Conservation (phyloP, 441 rosid species). For the Codiaeum variegatum region DNA sequence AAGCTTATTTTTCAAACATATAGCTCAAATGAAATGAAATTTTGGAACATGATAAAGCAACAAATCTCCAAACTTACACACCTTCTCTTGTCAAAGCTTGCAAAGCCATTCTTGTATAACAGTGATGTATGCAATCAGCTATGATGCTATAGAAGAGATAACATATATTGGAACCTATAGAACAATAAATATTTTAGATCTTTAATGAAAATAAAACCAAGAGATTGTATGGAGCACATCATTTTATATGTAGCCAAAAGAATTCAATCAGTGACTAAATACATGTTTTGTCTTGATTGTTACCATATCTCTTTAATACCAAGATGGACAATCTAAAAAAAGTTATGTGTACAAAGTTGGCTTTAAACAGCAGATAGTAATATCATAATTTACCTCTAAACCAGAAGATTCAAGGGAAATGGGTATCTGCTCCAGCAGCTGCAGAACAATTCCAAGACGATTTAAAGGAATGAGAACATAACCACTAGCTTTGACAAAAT, state of each 20-base stretch:
- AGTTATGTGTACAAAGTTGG: neutral
- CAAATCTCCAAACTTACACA: slow-evolving; percentile 23
- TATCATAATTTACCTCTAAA: slow-evolving; percentile 35
- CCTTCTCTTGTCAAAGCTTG: slow-evolving; percentile 73
- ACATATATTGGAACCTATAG: slow-evolving; percentile 71
- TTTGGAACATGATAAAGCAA: neutral
- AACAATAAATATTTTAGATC: slow-evolving; percentile 9
- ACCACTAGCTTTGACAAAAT: slow-evolving; percentile 69
- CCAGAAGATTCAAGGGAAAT: slow-evolving; percentile 44
- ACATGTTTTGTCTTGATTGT: neutral
- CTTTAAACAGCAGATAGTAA: neutral
- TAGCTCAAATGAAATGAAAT: slow-evolving; percentile 6
- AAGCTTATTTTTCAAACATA: neutral
- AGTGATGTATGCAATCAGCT: slow-evolving; percentile 65
- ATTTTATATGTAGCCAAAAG: neutral
- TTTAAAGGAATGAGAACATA: slow-evolving; percentile 62
- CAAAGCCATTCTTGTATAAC: slow-evolving; percentile 88
- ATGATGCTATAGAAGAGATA: slow-evolving; percentile 73
- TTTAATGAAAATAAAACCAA: slow-evolving; percentile 1
- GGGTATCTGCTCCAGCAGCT: slow-evolving; percentile 63
- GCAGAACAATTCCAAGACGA: slow-evolving; percentile 51
- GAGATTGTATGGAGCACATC: too few species aligned
- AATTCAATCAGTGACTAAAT: neutral
- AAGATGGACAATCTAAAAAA: neutral
- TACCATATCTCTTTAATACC: neutral